phyloP scores from a whole-genome alignment of 108 stramenopile species.

The Chaetoceros tenuissimus region DNA sequence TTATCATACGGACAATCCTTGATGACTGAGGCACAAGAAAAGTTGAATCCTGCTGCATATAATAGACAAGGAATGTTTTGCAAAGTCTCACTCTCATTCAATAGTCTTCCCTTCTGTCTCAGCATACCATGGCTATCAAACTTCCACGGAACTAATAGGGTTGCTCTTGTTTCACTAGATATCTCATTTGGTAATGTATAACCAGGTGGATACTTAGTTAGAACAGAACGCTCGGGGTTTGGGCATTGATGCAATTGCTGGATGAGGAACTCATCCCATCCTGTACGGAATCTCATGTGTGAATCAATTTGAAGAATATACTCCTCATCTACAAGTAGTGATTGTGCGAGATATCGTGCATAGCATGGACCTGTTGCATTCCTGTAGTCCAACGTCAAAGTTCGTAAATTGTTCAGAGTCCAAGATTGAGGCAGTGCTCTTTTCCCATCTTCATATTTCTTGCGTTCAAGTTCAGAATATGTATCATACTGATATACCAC shows the following conservation, averaged over 20 bases:
- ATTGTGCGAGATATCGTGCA: constrained; percentile 63
- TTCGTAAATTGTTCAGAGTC: constrained; percentile 26
- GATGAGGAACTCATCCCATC: constrained; percentile 66
- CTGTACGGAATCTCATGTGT: constrained; percentile 75
- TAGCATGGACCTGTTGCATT: constrained; percentile 82
- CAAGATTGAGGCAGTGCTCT: constrained; percentile 1
- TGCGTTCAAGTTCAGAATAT: constrained; percentile 5
- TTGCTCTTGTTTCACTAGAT: constrained; percentile 41
- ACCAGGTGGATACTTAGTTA: constrained; percentile 79
- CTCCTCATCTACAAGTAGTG: constrained; percentile 72
- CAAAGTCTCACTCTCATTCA: constrained; percentile 12
- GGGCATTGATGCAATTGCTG: constrained; percentile 14
- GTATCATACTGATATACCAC: constrained; percentile 59
- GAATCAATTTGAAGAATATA: constrained; percentile 89
- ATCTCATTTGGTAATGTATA: constrained; percentile 52
- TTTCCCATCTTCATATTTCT: neutral
- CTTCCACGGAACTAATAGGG: constrained; percentile 58
- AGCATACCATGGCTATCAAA: constrained; percentile 53
- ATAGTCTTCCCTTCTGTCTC: constrained; percentile 48
- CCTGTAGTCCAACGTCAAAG: constrained; percentile 28
- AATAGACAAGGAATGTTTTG: constrained; percentile 53
- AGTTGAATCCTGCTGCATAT: constrained; percentile 86
- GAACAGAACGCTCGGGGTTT: constrained; percentile 16
- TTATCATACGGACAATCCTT: constrained; percentile 70
- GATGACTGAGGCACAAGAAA: constrained; percentile 33